Evolutionary conservation across 2,329 filamentous ascomycete species (phyloP).

Genomic region (Ilyonectria destructans): DNA sequence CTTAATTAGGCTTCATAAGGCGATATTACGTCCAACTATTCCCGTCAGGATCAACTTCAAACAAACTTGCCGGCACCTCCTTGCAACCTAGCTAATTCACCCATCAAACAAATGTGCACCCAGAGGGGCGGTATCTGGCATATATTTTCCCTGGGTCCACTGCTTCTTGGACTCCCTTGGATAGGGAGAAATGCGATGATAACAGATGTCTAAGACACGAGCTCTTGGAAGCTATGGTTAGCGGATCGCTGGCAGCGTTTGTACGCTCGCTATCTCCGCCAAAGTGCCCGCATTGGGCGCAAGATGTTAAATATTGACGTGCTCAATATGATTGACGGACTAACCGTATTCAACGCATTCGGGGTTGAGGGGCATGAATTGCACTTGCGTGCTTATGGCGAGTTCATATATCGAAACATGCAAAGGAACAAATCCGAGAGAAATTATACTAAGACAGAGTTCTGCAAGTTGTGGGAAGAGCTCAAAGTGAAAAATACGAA

Average conservation of each 20-base stretch:
- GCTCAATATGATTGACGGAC: not conserved
- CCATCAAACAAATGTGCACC: constrained; percentile 7
- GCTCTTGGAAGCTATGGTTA: not conserved
- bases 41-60: constrained; percentile 8
- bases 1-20: not conserved
- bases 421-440: not conserved
- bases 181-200: constrained; percentile 13
- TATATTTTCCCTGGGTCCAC: not conserved
- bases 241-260: not conserved
- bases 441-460: not conserved
- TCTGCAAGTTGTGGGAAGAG: not conserved
- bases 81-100: not conserved
- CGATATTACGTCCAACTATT: not conserved
- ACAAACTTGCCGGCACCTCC: constrained; percentile 9
- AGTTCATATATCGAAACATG: not conserved
- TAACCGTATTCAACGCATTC: not conserved
- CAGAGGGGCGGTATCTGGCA: not conserved
- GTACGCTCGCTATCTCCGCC: not conserved
- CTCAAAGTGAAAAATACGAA: not conserved
- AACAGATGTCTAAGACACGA: not conserved
- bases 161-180: constrained; percentile 15
- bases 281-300: not conserved
- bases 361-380: not conserved
- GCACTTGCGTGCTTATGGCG: not conserved
- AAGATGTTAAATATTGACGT: not conserved